Evolutionary conservation across 192 early-diverging fungal species (phyloP).

Genomic region (Linnemannia exigua): DNA sequence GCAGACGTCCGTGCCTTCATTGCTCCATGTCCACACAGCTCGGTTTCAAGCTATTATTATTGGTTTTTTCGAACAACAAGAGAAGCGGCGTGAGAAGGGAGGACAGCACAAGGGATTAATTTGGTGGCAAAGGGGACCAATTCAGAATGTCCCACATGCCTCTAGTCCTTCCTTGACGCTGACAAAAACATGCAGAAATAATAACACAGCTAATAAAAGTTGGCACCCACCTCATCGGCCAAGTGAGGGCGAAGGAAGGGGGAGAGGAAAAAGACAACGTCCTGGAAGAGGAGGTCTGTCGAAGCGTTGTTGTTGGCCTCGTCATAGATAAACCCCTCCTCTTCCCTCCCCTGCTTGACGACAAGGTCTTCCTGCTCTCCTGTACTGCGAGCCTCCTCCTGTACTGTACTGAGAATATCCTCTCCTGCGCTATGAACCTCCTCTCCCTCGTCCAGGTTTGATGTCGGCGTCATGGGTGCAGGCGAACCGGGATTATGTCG

Average conservation of each 20-base stretch:
- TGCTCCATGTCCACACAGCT: constrained; percentile 24
- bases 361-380: background rate
- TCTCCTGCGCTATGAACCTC: background rate
- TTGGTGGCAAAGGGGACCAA: constrained; percentile 1
- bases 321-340: background rate
- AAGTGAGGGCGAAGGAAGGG: constrained; percentile 24
- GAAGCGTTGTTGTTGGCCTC: background rate
- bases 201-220: background rate
- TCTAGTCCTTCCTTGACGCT: background rate
- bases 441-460: background rate
- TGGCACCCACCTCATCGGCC: constrained; percentile 24
- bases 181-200: background rate
- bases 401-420: too few relatives aligned
- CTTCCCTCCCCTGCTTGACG: background rate
- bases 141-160: background rate
- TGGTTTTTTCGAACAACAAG: background rate
- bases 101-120: constrained; percentile 1
- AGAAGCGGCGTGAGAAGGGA: constrained; percentile 32
- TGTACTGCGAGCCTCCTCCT: background rate
- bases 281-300: constrained; percentile 16
- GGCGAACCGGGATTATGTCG: background rate
- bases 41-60: constrained; percentile 15
- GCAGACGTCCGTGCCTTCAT: background rate
- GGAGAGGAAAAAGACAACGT: constrained; percentile 40
- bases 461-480: background rate